Percentiles rank a stretch among this genome's conserved stretches.
Conservation (phyloP, 2,329 filamentous ascomycete species). For the Hymenotorrendiella dingleyae region DNA sequence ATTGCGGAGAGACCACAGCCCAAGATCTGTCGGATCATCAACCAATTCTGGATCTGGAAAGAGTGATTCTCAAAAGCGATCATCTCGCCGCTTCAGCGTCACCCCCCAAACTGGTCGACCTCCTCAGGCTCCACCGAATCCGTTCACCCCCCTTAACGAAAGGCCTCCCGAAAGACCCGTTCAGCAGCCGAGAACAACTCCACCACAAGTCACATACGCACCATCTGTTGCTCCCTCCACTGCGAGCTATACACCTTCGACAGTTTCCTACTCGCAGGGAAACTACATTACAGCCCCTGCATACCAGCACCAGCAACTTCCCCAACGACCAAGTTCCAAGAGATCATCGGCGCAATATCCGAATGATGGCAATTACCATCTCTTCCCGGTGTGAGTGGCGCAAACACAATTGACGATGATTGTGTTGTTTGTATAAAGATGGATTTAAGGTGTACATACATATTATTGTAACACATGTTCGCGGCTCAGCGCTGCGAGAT, state of each 20-base stretch:
- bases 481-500: not conserved
- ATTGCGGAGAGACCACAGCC: constrained; percentile 1
- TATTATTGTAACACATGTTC: not conserved
- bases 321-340: not conserved
- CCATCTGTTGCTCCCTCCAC: not conserved
- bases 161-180: not conserved
- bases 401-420: not conserved
- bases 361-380: constrained; percentile 26
- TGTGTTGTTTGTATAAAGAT: not conserved
- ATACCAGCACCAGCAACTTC: not conserved
- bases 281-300: constrained; percentile 4
- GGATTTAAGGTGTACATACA: not conserved
- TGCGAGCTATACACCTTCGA: constrained; percentile 4
- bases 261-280: constrained; percentile 7
- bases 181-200: constrained; percentile 4
- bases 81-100: constrained; percentile 1
- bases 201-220: constrained; percentile 9
- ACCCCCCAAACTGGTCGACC: not conserved
- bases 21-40: not conserved
- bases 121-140: constrained; percentile 14
- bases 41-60: not conserved
- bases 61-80: not conserved
- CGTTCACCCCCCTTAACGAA: constrained; percentile 18
- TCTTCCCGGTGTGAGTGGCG: constrained; percentile 9
- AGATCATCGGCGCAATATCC: constrained; percentile 2